These are phyloP conservation scores for Ogataea corticis DNA, from an alignment of 805 yeast genomes.

Conservation along the genomic window DNA sequence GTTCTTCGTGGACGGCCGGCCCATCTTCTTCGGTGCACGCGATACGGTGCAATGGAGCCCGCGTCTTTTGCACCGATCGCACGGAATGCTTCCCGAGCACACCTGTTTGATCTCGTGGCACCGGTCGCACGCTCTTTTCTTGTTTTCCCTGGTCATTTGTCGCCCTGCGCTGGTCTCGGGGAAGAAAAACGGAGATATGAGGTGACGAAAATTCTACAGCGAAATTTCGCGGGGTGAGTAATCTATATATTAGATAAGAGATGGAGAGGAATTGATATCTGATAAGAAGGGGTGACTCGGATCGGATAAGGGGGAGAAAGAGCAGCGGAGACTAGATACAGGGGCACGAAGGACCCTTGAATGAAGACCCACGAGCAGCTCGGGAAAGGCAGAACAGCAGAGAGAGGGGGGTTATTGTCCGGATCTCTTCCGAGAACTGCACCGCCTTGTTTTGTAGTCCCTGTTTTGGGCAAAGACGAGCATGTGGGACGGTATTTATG, in stretches of 20 bases:
- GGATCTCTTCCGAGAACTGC: no score
- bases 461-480: no score
- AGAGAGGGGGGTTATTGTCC: no score
- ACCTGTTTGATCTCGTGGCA: conserved; percentile 30
- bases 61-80: conserved; percentile 21
- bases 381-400: no score
- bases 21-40: conserved; percentile 24
- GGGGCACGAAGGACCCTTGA: no score
- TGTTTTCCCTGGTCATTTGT: conserved; percentile 1
- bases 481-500: no score
- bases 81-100: conserved; percentile 26
- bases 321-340: no score
- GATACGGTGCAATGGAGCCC: conserved; percentile 14
- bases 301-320: no score
- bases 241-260: background rate
- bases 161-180: background rate
- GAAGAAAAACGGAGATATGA: background rate
- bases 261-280: no score
- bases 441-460: no score
- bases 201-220: background rate
- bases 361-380: no score
- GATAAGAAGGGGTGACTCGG: no score
- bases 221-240: background rate
- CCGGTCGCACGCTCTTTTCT: conserved; percentile 30
- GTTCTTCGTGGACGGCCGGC: conserved; percentile 23